Evolutionary conservation across 306 rosid genomes (phyloP), one percentile per base, ranked within the genome.

Genomic region (Quercus bicolor): DNA sequence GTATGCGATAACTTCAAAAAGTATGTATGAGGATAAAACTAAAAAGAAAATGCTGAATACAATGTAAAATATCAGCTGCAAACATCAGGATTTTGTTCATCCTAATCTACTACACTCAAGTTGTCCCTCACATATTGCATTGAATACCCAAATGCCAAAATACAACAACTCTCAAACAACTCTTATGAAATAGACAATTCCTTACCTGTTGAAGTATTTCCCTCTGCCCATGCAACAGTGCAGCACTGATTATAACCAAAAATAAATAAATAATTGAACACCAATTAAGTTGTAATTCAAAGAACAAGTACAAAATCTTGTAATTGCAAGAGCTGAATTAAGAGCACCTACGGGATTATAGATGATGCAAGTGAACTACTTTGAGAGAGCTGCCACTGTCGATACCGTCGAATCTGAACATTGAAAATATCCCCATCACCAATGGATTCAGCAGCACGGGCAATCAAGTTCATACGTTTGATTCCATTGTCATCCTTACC

Each of bases 301-400:
- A 33, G 70, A 74, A 51, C 51, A 34, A 19, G 70, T 24, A 24
- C 28, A 54, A 15, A 71, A 68, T 45, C 65, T 28, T 4, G 28
- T 61, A 43, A 75, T 82, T 77, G 75, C 76, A 56, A 77, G 68
- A 79, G 68, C 84, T 68, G 85, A 76, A 37, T 60, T 59, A 43
- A 79, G 76, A 85, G 68, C 76, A 85, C 99, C 45, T 91, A 95
- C 98, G 99, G 99, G 78, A 91, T 83, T 76, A 95, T 90, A 74
- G 85, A 87, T 14, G 98, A 90, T 70, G 96, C 90, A 61, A 91
- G 78, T 54, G 86, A 87, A 74, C 91, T 82, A 83, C 91, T 86
- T 88, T 95, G 99, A 82, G 97, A 95, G 78, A 95, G 99, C 83
- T 95, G 98, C 99, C 98, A 95, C 80, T 95, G 99, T 53, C 93